Evolutionary conservation across 352 stramenopile genomes (phyloP).

Genomic region (Pythium diclinum): DNA sequence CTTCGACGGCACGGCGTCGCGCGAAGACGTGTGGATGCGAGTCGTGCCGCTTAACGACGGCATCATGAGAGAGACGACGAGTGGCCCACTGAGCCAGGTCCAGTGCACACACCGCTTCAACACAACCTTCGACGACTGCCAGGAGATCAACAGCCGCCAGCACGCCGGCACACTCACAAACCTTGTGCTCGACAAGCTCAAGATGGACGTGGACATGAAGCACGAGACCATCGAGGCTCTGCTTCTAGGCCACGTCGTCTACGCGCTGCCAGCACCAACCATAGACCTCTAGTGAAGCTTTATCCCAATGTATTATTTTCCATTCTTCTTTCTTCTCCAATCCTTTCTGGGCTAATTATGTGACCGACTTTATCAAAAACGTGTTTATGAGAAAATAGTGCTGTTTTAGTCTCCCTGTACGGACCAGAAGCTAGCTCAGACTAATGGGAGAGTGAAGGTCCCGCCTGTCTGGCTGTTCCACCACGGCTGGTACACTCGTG

Average conservation of each 20-base stretch:
- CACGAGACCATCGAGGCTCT: constrained; percentile 16
- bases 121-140: neutral
- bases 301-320: too few relatives aligned
- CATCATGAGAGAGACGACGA: neutral
- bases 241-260: neutral
- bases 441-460: neutral
- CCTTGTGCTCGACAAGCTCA: constrained; percentile 16
- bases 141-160: neutral
- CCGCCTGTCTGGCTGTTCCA: neutral
- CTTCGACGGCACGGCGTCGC: constrained; percentile 8
- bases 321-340: neutral
- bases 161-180: constrained; percentile 3
- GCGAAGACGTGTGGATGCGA: constrained; percentile 9
- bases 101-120: constrained; percentile 12
- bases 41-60: neutral
- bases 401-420: neutral
- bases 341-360: too few relatives aligned
- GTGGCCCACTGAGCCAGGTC: constrained; percentile 2
- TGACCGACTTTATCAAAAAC: too few relatives aligned
- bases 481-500: neutral
- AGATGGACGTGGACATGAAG: constrained; percentile 19
- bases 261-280: neutral
- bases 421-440: neutral
- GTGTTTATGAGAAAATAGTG: too few relatives aligned
- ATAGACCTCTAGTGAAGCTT: neutral